Evolutionary conservation across 2,329 filamentous ascomycete genomes (phyloP).

Genomic region (Fusarium oligoseptatum): DNA sequence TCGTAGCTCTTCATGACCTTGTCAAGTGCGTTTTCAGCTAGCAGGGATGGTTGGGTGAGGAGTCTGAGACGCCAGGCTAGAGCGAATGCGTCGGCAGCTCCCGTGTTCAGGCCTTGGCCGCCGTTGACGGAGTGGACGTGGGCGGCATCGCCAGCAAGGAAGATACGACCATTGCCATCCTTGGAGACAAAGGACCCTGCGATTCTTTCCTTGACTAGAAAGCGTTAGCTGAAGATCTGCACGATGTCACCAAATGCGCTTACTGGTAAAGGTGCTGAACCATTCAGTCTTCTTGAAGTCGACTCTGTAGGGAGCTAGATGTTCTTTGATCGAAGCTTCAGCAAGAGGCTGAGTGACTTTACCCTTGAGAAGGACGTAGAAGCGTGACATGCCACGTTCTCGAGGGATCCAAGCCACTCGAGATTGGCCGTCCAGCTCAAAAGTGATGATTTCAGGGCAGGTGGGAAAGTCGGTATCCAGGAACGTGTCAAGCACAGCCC

Average conservation of each 20-base stretch:
- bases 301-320: constrained; percentile 58
- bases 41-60: constrained; percentile 43
- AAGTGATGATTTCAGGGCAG: constrained; percentile 62
- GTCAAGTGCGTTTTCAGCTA: not conserved
- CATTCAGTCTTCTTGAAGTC: constrained; percentile 61
- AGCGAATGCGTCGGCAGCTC: constrained; percentile 68
- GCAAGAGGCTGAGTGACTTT: constrained; percentile 57
- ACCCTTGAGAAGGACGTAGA: constrained; percentile 62
- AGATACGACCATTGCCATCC: constrained; percentile 58
- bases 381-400: constrained; percentile 61
- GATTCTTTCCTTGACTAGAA: constrained; percentile 57
- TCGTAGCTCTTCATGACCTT: constrained; percentile 59
- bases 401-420: constrained; percentile 63
- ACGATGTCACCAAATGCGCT: not conserved
- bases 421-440: constrained; percentile 60
- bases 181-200: constrained; percentile 56
- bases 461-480: constrained; percentile 63
- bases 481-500: constrained; percentile 63
- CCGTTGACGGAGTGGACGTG: constrained; percentile 69
- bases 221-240: not conserved
- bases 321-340: constrained; percentile 57
- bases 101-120: constrained; percentile 71
- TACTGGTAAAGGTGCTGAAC: constrained; percentile 64
- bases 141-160: constrained; percentile 69
- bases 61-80: constrained; percentile 65